phyloP scores from a whole-genome alignment of 2,329 filamentous ascomycete genomes.

The Phyllosticta ampelicida region DNA sequence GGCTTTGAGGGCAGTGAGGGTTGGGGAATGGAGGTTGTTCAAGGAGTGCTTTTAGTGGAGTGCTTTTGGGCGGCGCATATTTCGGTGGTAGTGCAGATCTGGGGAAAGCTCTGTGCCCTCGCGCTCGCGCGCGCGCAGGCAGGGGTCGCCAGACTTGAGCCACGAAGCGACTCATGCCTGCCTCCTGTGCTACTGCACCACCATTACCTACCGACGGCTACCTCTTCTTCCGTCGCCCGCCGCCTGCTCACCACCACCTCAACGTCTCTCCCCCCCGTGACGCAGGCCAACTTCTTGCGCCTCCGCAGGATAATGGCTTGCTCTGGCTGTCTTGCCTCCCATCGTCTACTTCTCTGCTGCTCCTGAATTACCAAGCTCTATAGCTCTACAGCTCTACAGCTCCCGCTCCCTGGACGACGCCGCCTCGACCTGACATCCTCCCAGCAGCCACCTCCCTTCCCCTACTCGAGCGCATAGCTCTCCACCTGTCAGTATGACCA shows the following conservation, averaged over 20 bases:
- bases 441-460: neutral
- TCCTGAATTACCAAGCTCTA: constrained; percentile 8
- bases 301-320: constrained; percentile 5
- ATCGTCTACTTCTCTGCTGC: neutral
- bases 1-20: neutral
- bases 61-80: neutral
- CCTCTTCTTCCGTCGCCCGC: neutral
- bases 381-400: neutral
- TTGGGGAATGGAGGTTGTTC: too few relatives aligned
- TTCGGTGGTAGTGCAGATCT: constrained; percentile 5
- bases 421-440: neutral
- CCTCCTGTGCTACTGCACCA: neutral
- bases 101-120: neutral
- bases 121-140: too few relatives aligned
- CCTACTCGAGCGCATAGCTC: neutral
- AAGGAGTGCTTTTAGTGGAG: too few relatives aligned
- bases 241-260: neutral
- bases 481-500: constrained; percentile 24
- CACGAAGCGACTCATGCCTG: neutral
- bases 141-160: neutral
- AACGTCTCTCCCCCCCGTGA: neutral
- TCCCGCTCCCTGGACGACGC: neutral
- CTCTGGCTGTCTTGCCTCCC: neutral
- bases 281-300: neutral
- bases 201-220: neutral